These are phyloP conservation scores for Pascua guehoae DNA, from an alignment of 1,284 basidiomycete species.

Conservation along the genomic window DNA sequence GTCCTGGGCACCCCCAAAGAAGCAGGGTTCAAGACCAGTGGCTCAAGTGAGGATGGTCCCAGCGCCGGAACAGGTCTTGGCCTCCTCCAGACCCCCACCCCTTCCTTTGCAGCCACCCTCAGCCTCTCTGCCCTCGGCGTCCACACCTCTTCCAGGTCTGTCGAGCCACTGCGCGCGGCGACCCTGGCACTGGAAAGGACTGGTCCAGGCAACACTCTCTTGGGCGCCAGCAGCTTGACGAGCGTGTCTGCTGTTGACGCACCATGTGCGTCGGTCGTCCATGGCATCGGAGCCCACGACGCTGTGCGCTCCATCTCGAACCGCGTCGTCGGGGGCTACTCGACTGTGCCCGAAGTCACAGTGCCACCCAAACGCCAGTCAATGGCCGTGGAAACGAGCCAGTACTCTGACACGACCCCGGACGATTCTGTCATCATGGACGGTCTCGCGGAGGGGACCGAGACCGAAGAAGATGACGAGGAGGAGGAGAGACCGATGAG, in stretches of 20 bases:
- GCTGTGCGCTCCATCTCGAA: background rate
- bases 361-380: slow-evolving; percentile 1
- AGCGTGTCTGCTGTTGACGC: no score
- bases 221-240: no score
- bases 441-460: background rate
- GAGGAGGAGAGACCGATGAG: background rate
- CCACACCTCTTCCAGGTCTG: background rate
- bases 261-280: background rate
- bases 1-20: no score
- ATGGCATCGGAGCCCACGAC: background rate
- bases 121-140: slow-evolving; percentile 4
- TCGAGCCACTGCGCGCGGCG: background rate
- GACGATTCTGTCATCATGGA: background rate
- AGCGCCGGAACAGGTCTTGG: no score
- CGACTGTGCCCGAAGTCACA: background rate
- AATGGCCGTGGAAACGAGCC: background rate
- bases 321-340: background rate
- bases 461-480: background rate
- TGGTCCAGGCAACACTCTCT: no score
- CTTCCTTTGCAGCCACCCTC: background rate
- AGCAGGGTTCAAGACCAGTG: no score
- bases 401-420: background rate
- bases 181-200: background rate
- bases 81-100: no score
- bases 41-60: no score